Conservation (phyloP, 1,284 basidiomycete genomes). For the Ceratobasidium sp. region DNA sequence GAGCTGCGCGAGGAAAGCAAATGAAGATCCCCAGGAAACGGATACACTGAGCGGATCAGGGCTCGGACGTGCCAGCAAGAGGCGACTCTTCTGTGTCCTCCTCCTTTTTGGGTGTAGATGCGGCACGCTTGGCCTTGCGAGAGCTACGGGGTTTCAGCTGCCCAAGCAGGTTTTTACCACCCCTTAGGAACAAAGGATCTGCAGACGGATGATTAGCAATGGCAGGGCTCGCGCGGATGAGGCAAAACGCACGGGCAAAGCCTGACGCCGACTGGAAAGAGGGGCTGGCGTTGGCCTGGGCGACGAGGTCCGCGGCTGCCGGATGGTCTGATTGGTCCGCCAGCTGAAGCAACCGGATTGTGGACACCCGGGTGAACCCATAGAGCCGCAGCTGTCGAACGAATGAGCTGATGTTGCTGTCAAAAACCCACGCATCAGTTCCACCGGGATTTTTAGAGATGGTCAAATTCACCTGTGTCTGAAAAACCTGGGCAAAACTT, state of each 20-base stretch:
- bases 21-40: slow-evolving; percentile 17
- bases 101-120: slow-evolving; percentile 43
- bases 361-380: slow-evolving; percentile 48
- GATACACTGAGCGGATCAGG: slow-evolving; percentile 3
- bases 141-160: slow-evolving; percentile 47
- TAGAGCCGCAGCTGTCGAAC: slow-evolving; percentile 49
- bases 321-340: slow-evolving; percentile 45
- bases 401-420: slow-evolving; percentile 48
- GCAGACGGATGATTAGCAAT: not conserved
- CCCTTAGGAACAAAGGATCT: slow-evolving; percentile 45
- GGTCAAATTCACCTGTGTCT: slow-evolving; percentile 47
- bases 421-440: slow-evolving; percentile 31
- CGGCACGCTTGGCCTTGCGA: slow-evolving; percentile 45
- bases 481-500: slow-evolving; percentile 50
- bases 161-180: slow-evolving; percentile 48
- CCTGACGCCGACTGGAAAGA: slow-evolving; percentile 44
- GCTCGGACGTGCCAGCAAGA: slow-evolving; percentile 25
- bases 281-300: slow-evolving; percentile 40
- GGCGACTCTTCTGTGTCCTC: slow-evolving; percentile 15
- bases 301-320: slow-evolving; percentile 36
- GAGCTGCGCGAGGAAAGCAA: slow-evolving; percentile 19
- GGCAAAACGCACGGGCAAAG: slow-evolving; percentile 48
- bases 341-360: slow-evolving; percentile 47
- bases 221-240: not conserved
- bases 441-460: slow-evolving; percentile 27